These are phyloP conservation scores for Leccinum ochraceum DNA, from an alignment of 768 basidiomycete genomes.

Conservation along the genomic window DNA sequence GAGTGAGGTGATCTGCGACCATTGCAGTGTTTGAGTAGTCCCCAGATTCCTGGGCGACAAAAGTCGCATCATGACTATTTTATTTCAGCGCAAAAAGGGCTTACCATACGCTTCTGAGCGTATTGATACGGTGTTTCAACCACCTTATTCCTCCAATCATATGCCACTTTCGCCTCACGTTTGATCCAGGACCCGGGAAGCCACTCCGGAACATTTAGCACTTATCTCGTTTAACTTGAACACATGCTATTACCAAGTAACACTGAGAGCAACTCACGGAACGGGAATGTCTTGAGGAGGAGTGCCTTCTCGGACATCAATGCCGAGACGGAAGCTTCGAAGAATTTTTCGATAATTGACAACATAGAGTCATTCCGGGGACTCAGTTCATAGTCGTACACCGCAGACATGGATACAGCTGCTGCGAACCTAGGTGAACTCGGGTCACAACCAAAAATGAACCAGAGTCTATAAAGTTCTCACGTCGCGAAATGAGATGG, in stretches of 20 bases:
- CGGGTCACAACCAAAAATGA: not conserved
- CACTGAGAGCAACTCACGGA: conserved; percentile 12
- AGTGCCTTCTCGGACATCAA: not conserved
- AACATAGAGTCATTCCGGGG: conserved; percentile 9
- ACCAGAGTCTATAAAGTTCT: not conserved
- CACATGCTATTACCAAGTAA: conserved; percentile 3
- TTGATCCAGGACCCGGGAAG: conserved; percentile 10
- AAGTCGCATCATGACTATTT: not conserved
- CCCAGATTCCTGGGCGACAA: not conserved
- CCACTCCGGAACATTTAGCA: not conserved
- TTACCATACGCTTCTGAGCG: not conserved
- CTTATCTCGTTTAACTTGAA: not conserved
- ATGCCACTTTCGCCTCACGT: not conserved
- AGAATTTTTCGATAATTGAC: not conserved
- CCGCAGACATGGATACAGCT: not conserved
- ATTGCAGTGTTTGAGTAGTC: not conserved
- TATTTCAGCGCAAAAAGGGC: not conserved
- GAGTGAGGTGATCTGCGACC: not conserved
- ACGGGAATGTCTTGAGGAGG: conserved; percentile 4
- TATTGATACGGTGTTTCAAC: conserved; percentile 6
- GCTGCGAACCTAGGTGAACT: not conserved
- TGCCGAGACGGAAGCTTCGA: not conserved
- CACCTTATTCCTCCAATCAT: conserved; percentile 1
- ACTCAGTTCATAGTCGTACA: not conserved
- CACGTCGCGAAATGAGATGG: not conserved